These are phyloP conservation scores for Yamadazyma spencermartinsiae DNA, from an alignment of 1,139 yeast species.

Conservation along the genomic window DNA sequence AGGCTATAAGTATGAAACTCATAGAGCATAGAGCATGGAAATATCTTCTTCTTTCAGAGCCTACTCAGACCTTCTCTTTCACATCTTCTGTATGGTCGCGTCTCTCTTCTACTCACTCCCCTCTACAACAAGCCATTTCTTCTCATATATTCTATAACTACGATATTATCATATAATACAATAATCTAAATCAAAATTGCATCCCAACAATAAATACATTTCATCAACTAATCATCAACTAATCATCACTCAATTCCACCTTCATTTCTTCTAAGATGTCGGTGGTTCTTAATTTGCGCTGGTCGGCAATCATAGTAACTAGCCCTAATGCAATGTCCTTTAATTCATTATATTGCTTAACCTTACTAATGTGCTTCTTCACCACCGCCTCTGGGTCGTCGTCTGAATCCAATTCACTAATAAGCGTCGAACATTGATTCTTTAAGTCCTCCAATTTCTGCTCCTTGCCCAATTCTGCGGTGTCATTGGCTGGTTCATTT, in stretches of 20 bases:
- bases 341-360: constrained; percentile 49
- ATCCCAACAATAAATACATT: too few relatives aligned
- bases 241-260: constrained; percentile 10
- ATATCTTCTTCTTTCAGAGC: too few relatives aligned
- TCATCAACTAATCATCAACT: too few relatives aligned
- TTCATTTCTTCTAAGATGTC: constrained; percentile 42
- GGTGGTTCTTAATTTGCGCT: constrained; percentile 39
- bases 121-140: too few relatives aligned
- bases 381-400: constrained; percentile 37
- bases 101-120: too few relatives aligned
- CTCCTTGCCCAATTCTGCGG: constrained; percentile 15
- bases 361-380: constrained; percentile 42
- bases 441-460: constrained; percentile 34
- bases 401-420: constrained; percentile 34
- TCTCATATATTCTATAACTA: too few relatives aligned
- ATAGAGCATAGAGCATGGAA: too few relatives aligned
- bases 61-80: too few relatives aligned
- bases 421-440: constrained; percentile 35
- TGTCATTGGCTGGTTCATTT: constrained; percentile 1
- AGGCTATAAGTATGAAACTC: too few relatives aligned
- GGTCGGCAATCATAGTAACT: constrained; percentile 53
- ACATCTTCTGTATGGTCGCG: too few relatives aligned
- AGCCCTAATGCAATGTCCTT: constrained; percentile 52
- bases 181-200: too few relatives aligned
- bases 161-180: too few relatives aligned